A percentile compares a stretch with the other conserved stretches of the same genome.
Evolutionary conservation across 1,139 yeast species (phyloP).

Genomic region (Yamadazyma blattariae): DNA sequence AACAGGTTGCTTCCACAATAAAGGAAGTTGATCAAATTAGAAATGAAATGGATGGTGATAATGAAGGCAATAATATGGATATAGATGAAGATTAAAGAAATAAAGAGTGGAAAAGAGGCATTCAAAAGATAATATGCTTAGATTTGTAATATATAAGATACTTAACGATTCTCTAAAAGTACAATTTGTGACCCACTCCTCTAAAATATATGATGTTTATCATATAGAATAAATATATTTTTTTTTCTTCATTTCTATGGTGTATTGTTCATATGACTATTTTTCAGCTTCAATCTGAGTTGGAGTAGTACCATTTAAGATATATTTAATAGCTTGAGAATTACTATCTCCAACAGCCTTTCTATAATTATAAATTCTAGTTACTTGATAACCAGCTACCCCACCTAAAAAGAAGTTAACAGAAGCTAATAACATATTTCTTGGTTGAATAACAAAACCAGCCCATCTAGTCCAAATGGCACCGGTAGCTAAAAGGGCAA

Average conservation of each 20-base stretch:
- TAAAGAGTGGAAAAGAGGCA: slow-evolving; percentile 4
- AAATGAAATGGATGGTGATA: slow-evolving; percentile 15
- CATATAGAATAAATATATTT: too few relatives aligned
- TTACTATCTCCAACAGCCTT: slow-evolving; percentile 45
- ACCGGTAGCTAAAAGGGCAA: slow-evolving; percentile 89
- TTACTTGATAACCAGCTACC: slow-evolving; percentile 83
- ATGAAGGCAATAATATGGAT: slow-evolving; percentile 12
- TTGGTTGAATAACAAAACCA: slow-evolving; percentile 80
- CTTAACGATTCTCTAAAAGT: too few relatives aligned
- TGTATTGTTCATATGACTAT: too few relatives aligned
- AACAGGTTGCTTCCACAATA: slow-evolving; percentile 15
- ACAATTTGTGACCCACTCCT: too few relatives aligned
- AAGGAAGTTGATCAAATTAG: slow-evolving; percentile 28
- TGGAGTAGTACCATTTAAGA: slow-evolving; percentile 43
- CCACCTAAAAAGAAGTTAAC: slow-evolving; percentile 92
- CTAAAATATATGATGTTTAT: too few relatives aligned
- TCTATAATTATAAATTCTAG: slow-evolving; percentile 69
- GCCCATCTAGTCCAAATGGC: slow-evolving; percentile 99
- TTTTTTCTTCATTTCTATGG: too few relatives aligned
- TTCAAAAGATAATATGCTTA: too few relatives aligned
- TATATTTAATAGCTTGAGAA: slow-evolving; percentile 53
- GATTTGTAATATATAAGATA: too few relatives aligned
- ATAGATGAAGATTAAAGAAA: slow-evolving; percentile 10
- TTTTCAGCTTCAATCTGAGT: too few relatives aligned
- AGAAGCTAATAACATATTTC: slow-evolving; percentile 81